Conservation (phyloP, 2,329 filamentous ascomycete species). For the Aspergillus uvarum region DNA sequence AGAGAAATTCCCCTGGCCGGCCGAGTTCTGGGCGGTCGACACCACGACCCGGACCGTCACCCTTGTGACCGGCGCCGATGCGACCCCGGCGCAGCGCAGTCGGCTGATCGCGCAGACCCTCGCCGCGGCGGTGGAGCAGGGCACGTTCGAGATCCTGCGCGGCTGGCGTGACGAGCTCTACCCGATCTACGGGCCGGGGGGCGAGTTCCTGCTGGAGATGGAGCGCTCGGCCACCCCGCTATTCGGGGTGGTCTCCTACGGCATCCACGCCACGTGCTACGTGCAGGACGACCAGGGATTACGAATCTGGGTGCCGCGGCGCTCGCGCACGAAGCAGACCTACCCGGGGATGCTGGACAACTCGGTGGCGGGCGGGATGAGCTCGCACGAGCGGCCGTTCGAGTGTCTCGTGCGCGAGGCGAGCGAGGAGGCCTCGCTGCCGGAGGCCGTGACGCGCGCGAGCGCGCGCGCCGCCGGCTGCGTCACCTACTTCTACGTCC, state of each 20-base stretch:
- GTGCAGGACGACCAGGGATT: slow-evolving; percentile 53
- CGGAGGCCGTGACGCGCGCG: slow-evolving; percentile 65
- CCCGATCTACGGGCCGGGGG: slow-evolving; percentile 67
- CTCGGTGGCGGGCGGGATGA: slow-evolving; percentile 82
- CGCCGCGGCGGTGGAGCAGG: slow-evolving; percentile 66
- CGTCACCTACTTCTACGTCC: slow-evolving; percentile 82
- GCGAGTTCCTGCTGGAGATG: slow-evolving; percentile 65
- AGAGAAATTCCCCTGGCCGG: slow-evolving; percentile 48
- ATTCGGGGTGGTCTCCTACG: slow-evolving; percentile 75
- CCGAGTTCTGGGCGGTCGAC: slow-evolving; percentile 61
- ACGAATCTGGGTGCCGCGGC: slow-evolving; percentile 79
- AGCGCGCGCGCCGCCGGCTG: slow-evolving; percentile 62
- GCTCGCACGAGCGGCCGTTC: slow-evolving; percentile 74
- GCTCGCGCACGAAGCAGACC: slow-evolving; percentile 76
- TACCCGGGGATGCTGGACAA: slow-evolving; percentile 94
- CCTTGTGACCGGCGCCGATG: slow-evolving; percentile 55
- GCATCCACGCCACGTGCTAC: slow-evolving; percentile 78
- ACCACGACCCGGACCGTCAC: slow-evolving; percentile 61
- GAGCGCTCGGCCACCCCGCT: slow-evolving; percentile 74
- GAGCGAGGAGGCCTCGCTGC: slow-evolving; percentile 82
- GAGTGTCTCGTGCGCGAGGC: slow-evolving; percentile 83
- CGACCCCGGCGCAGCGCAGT: slow-evolving; percentile 64
- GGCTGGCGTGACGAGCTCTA: slow-evolving; percentile 82
- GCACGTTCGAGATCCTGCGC: slow-evolving; percentile 69
- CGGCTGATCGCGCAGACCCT: slow-evolving; percentile 58